Evolutionary conservation across 1,284 basidiomycete species (phyloP).

Genomic region (Quambalaria eucalypti): DNA sequence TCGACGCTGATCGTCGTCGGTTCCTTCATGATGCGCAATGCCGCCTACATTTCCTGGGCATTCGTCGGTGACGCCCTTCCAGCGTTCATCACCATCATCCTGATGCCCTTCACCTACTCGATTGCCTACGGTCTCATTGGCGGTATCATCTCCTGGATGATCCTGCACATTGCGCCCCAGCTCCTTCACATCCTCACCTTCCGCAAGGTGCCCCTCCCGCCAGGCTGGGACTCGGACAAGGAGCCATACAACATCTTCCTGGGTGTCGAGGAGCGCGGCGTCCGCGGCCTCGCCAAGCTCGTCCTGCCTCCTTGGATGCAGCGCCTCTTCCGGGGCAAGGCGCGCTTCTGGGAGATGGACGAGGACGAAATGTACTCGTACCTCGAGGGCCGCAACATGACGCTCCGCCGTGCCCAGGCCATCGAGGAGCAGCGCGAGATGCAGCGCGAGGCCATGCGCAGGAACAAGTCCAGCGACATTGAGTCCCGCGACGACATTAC

Average conservation of each 20-base stretch:
- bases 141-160: conserved; percentile 62
- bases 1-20: conserved; percentile 78
- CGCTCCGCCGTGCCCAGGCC: conserved; percentile 19
- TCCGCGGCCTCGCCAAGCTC: neutral
- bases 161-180: conserved; percentile 63
- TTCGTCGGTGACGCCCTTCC: conserved; percentile 74
- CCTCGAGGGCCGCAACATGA: conserved; percentile 32
- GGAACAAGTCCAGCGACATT: neutral
- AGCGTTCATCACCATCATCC: conserved; percentile 25
- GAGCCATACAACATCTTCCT: conserved; percentile 25
- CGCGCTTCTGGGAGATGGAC: conserved; percentile 40
- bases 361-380: conserved; percentile 38
- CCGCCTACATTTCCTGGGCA: conserved; percentile 78
- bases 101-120: conserved; percentile 50
- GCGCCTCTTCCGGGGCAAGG: conserved; percentile 28
- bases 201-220: conserved; percentile 56
- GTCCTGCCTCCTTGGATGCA: conserved; percentile 41
- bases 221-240: conserved; percentile 49
- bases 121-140: conserved; percentile 84
- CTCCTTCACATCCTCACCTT: conserved; percentile 56
- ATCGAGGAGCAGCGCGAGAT: conserved; percentile 23
- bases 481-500: neutral
- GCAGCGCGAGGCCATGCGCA: conserved; percentile 11
- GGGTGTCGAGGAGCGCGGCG: conserved; percentile 1
- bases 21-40: conserved; percentile 78